These are phyloP conservation scores for Helianthus tuberosus DNA, from an alignment of 129 eudicot genomes.

Conservation along the genomic window DNA sequence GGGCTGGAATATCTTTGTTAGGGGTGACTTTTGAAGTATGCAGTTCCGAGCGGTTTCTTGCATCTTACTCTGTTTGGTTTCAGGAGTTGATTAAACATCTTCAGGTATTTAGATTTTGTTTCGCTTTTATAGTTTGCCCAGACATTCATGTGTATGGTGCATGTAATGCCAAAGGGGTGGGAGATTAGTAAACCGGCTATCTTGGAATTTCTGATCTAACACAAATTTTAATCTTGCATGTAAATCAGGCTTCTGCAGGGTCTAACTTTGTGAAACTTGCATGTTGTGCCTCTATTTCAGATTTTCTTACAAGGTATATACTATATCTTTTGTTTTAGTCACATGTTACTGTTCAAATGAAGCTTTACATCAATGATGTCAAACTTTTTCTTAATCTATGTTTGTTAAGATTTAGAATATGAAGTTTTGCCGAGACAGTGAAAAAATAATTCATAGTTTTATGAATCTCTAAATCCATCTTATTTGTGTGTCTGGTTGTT, in stretches of 20 bases:
- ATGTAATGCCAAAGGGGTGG: conserved; percentile 11
- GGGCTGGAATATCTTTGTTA: conserved; percentile 92
- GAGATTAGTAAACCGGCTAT: neutral
- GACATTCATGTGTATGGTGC: conserved; percentile 7
- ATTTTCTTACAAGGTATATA: conserved; percentile 80
- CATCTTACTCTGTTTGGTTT: conserved; percentile 81
- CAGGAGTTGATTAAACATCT: conserved; percentile 60
- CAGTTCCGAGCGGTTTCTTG: conserved; percentile 70
- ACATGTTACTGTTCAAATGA: neutral
- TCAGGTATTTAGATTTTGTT: conserved; percentile 55
- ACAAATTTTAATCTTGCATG: conserved; percentile 16
- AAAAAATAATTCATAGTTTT: neutral
- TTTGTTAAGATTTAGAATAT: neutral
- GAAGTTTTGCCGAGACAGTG: conserved; percentile 10
- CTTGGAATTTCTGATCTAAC: conserved; percentile 25
- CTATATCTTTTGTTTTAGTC: conserved; percentile 32
- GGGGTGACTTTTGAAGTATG: conserved; percentile 89
- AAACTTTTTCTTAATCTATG: neutral
- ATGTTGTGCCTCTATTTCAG: conserved; percentile 77
- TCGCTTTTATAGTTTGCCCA: neutral
- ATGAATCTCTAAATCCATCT: neutral
- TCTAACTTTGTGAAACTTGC: conserved; percentile 78
- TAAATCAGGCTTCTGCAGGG: conserved; percentile 58
- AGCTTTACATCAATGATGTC: neutral
- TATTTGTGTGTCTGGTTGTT: conserved; percentile 1